Conservation (phyloP, 169 alveolate genomes). For the Babesia bigemina region DNA sequence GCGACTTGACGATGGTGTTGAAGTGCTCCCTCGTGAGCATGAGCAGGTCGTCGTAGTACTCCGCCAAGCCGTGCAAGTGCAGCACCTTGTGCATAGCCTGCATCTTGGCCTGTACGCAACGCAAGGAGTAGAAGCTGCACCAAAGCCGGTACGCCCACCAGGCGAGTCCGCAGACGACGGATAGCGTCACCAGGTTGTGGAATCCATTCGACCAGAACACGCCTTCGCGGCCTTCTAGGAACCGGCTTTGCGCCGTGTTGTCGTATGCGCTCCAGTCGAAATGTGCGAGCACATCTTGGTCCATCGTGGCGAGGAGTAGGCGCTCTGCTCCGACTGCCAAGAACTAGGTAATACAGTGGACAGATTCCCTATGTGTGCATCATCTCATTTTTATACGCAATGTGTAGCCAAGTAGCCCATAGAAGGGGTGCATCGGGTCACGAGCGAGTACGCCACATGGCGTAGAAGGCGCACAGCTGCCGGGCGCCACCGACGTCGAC, state of each 20-base stretch:
- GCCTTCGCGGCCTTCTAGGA: conserved; percentile 45
- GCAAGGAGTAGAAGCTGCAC: conserved; percentile 38
- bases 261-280: conserved; percentile 56
- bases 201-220: conserved; percentile 46
- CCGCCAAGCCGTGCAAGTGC: conserved; percentile 60
- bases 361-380: no score
- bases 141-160: conserved; percentile 34
- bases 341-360: no score
- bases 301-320: conserved; percentile 10
- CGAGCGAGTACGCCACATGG: conserved; percentile 14
- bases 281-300: conserved; percentile 28
- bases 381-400: background rate
- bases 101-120: conserved; percentile 16
- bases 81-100: conserved; percentile 23
- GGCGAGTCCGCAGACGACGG: conserved; percentile 28
- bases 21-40: conserved; percentile 45
- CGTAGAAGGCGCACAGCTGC: background rate
- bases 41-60: conserved; percentile 39
- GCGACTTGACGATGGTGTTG: conserved; percentile 28
- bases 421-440: background rate
- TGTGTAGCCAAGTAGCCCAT: background rate
- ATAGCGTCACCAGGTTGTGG: conserved; percentile 14
- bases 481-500: background rate
- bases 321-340: background rate
- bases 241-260: conserved; percentile 54